Evolutionary conservation across 2,329 filamentous ascomycete species (phyloP).

Genomic region (Rhynchosporium secalis): DNA sequence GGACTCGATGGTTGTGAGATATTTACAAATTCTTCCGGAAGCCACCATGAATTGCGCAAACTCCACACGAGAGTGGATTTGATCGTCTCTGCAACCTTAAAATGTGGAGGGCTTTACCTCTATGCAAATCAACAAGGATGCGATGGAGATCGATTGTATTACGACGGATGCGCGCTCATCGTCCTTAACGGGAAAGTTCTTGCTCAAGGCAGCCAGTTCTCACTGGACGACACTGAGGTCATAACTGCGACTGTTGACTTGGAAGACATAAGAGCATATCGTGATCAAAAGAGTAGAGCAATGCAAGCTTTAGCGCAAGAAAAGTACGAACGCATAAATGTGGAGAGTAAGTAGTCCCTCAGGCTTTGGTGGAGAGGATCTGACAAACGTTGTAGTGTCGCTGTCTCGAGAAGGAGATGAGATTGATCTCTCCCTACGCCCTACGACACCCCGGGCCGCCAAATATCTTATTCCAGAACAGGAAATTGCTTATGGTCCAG

Average conservation of each 20-base stretch:
- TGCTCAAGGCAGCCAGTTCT: constrained; percentile 53
- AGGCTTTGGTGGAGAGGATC: neutral
- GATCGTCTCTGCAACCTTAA: constrained; percentile 65
- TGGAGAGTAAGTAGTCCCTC: constrained; percentile 41
- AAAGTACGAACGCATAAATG: constrained; percentile 44
- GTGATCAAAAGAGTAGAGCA: constrained; percentile 38
- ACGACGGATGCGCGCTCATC: constrained; percentile 61
- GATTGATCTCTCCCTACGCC: constrained; percentile 46
- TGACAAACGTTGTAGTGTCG: neutral
- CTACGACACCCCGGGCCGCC: constrained; percentile 46
- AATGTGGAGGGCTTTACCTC: constrained; percentile 58
- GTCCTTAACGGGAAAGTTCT: constrained; percentile 59
- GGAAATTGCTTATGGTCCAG: constrained; percentile 65
- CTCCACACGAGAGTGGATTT: constrained; percentile 63
- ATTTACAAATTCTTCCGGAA: constrained; percentile 68
- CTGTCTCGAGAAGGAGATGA: constrained; percentile 46
- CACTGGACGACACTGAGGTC: constrained; percentile 61
- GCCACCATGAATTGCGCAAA: constrained; percentile 68
- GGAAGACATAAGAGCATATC: constrained; percentile 67
- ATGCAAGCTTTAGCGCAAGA: constrained; percentile 36
- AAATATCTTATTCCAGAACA: constrained; percentile 64
- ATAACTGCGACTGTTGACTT: constrained; percentile 66
- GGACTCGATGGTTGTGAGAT: constrained; percentile 72
- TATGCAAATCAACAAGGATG: constrained; percentile 64
- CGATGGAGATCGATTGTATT: constrained; percentile 51